Conservation (phyloP, 306 rosid species). For the Ammopiptanthus mongolicus region DNA sequence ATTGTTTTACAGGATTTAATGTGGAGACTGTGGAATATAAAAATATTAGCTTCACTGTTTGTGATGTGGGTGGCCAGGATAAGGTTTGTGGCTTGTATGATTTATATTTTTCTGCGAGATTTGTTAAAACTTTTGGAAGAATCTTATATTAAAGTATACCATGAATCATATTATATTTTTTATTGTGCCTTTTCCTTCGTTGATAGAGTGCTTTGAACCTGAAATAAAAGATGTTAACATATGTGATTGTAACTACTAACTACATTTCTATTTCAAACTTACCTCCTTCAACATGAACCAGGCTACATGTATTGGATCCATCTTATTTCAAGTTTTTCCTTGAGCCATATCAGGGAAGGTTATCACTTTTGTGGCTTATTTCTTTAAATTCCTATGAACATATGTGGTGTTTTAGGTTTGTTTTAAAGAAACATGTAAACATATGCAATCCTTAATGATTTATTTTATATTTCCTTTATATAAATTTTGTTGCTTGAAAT, state of each 20-base stretch:
- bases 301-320: slow-evolving; percentile 28
- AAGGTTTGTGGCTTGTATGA: slow-evolving; percentile 44
- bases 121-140: not conserved
- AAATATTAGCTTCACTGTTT: slow-evolving; percentile 68
- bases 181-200: not conserved
- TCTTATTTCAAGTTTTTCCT: slow-evolving; percentile 30
- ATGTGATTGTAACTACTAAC: not conserved
- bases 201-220: not conserved
- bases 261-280: not conserved
- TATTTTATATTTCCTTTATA: not conserved
- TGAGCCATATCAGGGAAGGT: not conserved
- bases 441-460: not conserved
- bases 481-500: not conserved
- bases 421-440: not conserved
- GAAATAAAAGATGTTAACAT: not conserved
- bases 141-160: not conserved
- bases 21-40: slow-evolving; percentile 78
- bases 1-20: slow-evolving; percentile 46
- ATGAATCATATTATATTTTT: not conserved
- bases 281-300: slow-evolving; percentile 20
- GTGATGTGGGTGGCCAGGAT: slow-evolving; percentile 85
- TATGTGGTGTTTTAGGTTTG: not conserved
- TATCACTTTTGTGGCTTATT: slow-evolving; percentile 18
- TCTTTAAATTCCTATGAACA: not conserved
- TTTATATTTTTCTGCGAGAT: not conserved